Conservation (phyloP, 805 yeast genomes). For the Brettanomyces custersianus region DNA sequence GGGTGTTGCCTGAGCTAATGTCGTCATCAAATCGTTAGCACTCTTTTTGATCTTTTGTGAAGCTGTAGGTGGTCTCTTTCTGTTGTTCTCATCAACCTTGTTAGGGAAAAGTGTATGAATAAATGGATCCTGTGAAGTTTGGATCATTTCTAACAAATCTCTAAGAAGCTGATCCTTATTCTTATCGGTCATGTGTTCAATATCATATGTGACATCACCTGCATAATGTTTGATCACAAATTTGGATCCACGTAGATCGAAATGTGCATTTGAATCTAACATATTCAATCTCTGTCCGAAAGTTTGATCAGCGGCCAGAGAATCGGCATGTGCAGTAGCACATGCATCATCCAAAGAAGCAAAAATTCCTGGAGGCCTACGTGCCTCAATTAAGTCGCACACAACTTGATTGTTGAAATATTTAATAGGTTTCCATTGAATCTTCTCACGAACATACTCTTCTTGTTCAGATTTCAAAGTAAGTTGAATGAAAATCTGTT, state of each 20-base stretch:
- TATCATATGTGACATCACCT: conserved; percentile 94
- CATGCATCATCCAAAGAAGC: conserved; percentile 95
- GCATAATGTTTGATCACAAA: conserved; percentile 94
- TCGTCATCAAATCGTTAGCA: conserved; percentile 85
- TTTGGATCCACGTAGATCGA: conserved; percentile 80
- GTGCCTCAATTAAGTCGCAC: conserved; percentile 90
- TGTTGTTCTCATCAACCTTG: conserved; percentile 53
- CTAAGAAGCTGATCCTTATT: conserved; percentile 90
- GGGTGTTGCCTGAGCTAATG: conserved; percentile 85
- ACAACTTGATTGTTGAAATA: conserved; percentile 94
- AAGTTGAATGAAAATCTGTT: conserved; percentile 91
- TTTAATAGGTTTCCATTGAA: conserved; percentile 95
- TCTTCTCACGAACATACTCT: conserved; percentile 90
- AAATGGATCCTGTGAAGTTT: conserved; percentile 63
- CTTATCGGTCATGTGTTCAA: conserved; percentile 87
- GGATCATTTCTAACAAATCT: conserved; percentile 73
- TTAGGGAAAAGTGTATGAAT: conserved; percentile 53
- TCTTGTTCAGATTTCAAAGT: conserved; percentile 97
- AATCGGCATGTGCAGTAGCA: conserved; percentile 98
- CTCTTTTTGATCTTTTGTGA: conserved; percentile 88
- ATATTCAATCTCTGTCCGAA: conserved; percentile 85
- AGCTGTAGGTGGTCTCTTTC: conserved; percentile 88
- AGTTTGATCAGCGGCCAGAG: conserved; percentile 92
- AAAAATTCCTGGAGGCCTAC: conserved; percentile 92
- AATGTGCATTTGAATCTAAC: conserved; percentile 76